phyloP scores from a whole-genome alignment of 495 filamentous ascomycete species.

The Monascus purpureus region DNA sequence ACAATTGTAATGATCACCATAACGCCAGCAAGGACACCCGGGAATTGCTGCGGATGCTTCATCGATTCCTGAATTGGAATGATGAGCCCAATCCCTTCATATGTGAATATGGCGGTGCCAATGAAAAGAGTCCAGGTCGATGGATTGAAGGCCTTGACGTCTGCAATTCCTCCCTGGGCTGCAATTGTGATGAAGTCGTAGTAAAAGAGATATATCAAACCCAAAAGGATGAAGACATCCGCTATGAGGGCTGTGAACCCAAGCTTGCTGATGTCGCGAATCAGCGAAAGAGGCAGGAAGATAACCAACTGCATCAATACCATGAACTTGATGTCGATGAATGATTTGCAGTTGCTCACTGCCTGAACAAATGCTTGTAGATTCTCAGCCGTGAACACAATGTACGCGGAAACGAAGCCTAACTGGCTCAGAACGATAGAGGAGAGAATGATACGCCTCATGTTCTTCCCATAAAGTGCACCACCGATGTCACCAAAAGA shows the following conservation, averaged over 20 bases:
- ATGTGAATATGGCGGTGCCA: slow-evolving; percentile 96
- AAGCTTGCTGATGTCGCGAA: slow-evolving; percentile 91
- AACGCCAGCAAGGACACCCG: slow-evolving; percentile 66
- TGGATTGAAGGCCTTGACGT: slow-evolving; percentile 77
- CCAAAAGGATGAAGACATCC: slow-evolving; percentile 85
- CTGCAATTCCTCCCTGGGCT: slow-evolving; percentile 58
- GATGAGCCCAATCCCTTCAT: slow-evolving; percentile 95
- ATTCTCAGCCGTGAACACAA: slow-evolving; percentile 93
- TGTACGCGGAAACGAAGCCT: slow-evolving; percentile 94
- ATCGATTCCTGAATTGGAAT: slow-evolving; percentile 98
- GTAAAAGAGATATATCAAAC: slow-evolving; percentile 88
- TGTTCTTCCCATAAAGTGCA: slow-evolving; percentile 76
- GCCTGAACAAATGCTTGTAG: slow-evolving; percentile 82
- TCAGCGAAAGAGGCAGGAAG: slow-evolving; percentile 82
- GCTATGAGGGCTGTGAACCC: slow-evolving; percentile 82
- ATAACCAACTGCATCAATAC: slow-evolving; percentile 88
- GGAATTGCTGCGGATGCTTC: slow-evolving; percentile 77
- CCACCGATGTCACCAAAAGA: slow-evolving; percentile 96
- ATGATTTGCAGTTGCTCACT: slow-evolving; percentile 66
- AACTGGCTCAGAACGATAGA: slow-evolving; percentile 92
- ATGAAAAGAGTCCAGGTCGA: slow-evolving; percentile 92
- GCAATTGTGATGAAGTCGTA: slow-evolving; percentile 82
- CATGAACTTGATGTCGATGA: slow-evolving; percentile 74
- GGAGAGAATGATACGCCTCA: slow-evolving; percentile 71
- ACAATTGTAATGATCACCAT: slow-evolving; percentile 91